A percentile compares a stretch with the other conserved stretches of the same genome.
Conservation (phyloP, 768 basidiomycete species). For the Boletus huronensis region DNA sequence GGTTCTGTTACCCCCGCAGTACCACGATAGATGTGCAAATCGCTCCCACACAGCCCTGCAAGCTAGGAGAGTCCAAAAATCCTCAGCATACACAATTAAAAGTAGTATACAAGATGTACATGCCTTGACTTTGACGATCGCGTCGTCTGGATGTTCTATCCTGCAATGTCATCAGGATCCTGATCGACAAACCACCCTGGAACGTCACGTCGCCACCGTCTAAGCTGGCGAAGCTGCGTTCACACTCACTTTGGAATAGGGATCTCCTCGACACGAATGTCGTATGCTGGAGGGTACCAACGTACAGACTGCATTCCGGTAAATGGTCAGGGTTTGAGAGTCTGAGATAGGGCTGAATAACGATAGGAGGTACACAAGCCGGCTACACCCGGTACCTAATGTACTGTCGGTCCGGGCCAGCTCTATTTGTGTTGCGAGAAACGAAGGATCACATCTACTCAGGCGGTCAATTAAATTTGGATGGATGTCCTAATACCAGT, state of each 20-base stretch:
- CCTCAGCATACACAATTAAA: background rate
- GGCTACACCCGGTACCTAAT: background rate
- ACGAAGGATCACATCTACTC: background rate
- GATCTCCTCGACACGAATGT: constrained; percentile 65
- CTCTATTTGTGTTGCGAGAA: background rate
- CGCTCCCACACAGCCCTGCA: constrained; percentile 69
- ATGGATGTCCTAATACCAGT: background rate
- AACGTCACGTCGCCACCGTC: background rate
- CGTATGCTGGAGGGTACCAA: constrained; percentile 65
- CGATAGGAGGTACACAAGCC: background rate
- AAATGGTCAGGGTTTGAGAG: background rate
- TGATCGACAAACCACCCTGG: background rate
- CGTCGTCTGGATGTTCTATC: constrained; percentile 72
- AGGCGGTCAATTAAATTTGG: background rate
- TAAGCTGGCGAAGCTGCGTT: background rate
- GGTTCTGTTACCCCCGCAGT: constrained; percentile 49
- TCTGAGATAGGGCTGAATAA: background rate
- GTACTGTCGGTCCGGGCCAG: background rate
- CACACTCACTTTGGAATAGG: constrained; percentile 51
- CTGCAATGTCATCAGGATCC: constrained; percentile 31
- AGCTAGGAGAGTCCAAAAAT: constrained; percentile 37
- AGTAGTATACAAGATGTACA: constrained; percentile 8
- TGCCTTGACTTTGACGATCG: constrained; percentile 71
- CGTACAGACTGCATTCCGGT: constrained; percentile 37
- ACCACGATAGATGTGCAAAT: constrained; percentile 73